Evolutionary conservation across 1,284 basidiomycete species (phyloP), one percentile per base, ranked within the genome.

Genomic region (Porogramme epimiltina): DNA sequence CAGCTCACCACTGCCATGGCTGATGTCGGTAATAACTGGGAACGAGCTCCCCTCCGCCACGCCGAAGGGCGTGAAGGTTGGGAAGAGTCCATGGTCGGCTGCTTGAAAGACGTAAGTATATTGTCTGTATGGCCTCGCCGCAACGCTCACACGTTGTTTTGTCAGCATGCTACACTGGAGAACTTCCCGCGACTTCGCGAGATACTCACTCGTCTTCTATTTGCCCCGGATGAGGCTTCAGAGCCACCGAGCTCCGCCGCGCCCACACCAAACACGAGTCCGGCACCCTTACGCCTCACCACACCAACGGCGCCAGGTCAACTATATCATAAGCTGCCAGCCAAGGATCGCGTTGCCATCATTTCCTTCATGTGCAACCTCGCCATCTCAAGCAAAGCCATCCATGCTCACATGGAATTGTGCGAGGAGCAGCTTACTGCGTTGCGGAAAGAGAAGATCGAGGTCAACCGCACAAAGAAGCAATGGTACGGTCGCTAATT

Each of bases 391-490:
- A 96, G 93, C 68, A 95, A 93, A 66, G 79, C 84, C 4, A 83
- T 98, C 39, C 91, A 95, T 65, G 72, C 79, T 11, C 93, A 91
- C 64, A 91, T 98, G 82, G 97, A 99, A 62, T 82, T 85, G 47
- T 93, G 91, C 63, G 95, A 95, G 63, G 82, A 89, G 59, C 86
- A 89, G 58, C 72, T 99, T 54, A 98, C 97, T 10, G 91, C 95
- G 39, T 77, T 97, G 45, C 77, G 96, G 58, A 99, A 99, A 73
- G 93, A 96, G 70, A 93, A 95, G 70, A 92, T 96, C 33, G 96
- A 99, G 60, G 84, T 95, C 47, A 95, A 95, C 69, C 80, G 95
- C 55, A 79, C 87, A 61, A 89, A 89, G 72, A 95, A 93, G 70
- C 85, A 89, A 65, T 79, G 87, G 92, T 94, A 68, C 74, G 92